These are phyloP conservation scores for Dittrichia graveolens DNA, from an alignment of 129 eudicot genomes.

Conservation along the genomic window DNA sequence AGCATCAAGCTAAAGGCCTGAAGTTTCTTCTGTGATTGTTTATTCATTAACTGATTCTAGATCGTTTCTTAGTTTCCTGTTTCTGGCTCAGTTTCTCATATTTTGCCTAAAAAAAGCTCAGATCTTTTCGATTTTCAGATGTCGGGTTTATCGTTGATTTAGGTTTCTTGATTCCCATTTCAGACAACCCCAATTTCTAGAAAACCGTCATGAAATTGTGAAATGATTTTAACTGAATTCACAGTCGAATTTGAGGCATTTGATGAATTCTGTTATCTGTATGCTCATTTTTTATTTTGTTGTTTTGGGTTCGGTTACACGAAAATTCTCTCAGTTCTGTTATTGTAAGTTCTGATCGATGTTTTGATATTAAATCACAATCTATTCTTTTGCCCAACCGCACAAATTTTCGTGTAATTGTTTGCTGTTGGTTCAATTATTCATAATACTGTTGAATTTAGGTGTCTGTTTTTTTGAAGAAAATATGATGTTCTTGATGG, in stretches of 20 bases:
- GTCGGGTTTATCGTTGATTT: constrained; percentile 15
- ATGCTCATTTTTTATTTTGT: not conserved
- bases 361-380: not conserved
- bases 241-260: constrained; percentile 3
- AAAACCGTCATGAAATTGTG: not conserved
- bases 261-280: not conserved
- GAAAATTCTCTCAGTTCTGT: not conserved
- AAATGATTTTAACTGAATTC: not conserved
- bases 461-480: constrained; percentile 10
- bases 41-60: not conserved
- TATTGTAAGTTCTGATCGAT: not conserved
- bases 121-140: constrained; percentile 15
- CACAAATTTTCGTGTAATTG: not conserved
- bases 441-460: not conserved
- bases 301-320: not conserved
- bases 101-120: not conserved
- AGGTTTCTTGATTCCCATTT: constrained; percentile 9
- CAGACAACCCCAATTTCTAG: not conserved
- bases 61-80: constrained; percentile 5
- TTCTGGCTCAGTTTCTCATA: constrained; percentile 4
- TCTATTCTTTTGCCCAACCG: not conserved
- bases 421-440: not conserved
- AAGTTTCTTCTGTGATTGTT: not conserved
- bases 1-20: not conserved
- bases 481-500: constrained; percentile 17